These are phyloP conservation scores for Rhododendron vialii DNA, from an alignment of 148 eudicot genomes.

Conservation along the genomic window DNA sequence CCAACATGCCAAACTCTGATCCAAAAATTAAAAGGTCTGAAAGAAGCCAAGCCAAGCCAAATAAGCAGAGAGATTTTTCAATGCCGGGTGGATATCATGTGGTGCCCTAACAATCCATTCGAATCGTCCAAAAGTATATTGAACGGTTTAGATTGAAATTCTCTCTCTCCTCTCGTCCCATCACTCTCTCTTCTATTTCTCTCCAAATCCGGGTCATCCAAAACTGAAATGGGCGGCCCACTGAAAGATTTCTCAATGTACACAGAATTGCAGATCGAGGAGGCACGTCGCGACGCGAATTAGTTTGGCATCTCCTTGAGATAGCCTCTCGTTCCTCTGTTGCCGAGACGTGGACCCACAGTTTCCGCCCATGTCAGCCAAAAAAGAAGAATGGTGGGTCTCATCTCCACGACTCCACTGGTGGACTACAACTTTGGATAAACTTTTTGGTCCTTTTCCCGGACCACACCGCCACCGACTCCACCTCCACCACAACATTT, in stretches of 20 bases:
- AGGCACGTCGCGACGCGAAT: background rate
- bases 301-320: background rate
- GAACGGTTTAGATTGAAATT: fast-evolving
- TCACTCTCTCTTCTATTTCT: too few relatives aligned
- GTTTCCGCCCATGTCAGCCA: background rate
- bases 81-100: too few relatives aligned
- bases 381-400: background rate
- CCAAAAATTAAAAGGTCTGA: too few relatives aligned
- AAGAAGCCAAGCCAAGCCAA: background rate
- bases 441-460: background rate
- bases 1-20: background rate
- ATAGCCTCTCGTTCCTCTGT: background rate
- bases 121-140: too few relatives aligned
- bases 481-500: background rate
- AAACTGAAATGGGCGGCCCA: too few relatives aligned
- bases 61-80: too few relatives aligned
- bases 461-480: background rate
- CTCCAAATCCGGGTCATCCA: too few relatives aligned
- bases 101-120: too few relatives aligned
- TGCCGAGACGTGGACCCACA: background rate
- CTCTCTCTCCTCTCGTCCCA: too few relatives aligned
- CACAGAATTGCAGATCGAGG: background rate
- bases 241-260: too few relatives aligned
- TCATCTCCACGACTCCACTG: background rate
- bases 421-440: background rate